Base-by-base conservation (phyloP, 2,329 filamentous ascomycete species). In the Trichophyton rubrum region DNA sequence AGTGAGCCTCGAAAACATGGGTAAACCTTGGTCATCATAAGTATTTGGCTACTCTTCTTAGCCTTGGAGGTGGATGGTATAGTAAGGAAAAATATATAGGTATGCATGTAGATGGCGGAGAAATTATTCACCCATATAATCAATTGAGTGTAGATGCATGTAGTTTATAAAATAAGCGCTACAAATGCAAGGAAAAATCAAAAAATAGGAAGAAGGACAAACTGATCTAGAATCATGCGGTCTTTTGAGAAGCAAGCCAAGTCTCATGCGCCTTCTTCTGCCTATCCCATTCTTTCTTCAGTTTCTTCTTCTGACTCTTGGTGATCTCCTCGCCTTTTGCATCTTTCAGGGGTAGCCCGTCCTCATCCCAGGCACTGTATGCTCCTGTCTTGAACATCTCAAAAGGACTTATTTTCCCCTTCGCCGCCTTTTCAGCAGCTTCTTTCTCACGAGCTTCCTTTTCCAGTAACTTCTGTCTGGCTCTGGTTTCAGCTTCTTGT, bases 271-370 rank as follows among this genome's bases (percentile, higher is more conserved):
- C 72, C 80, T 92, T 95, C 80, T 90, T 93, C 77, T 96, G 92
- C 71, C 80, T 85, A 67, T 95, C 88, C 89, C 89, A 95, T 60
- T 90, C 86, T 79, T 96, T 96, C 75, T 80, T 85, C 67, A 96
- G 73, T 77, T 89, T 91, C 80, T 96, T 96, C 58, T 76, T 69
- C 69, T 85, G 82, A 62, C 82, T 87, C 79, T 96, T 96, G 3
- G 88, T 82, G 41, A 96, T 79, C 66, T 95, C 89, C 63, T 84
- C 85, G 0, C 90, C 90, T 35, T 88, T 85, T 63, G 83, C 85
- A 71, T 90, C 83, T 74, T 85, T 88, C 0, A 82, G 87, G 1
- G 92, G 91, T 64, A 96, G 64, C 0, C 91, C 91, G 61, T 92
- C 86, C 4, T 81, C 85, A 69, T 96, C 90, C 89, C 89, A 96